phyloP scores from a whole-genome alignment of 148 eudicot species.

The Suaeda aralocaspica region DNA sequence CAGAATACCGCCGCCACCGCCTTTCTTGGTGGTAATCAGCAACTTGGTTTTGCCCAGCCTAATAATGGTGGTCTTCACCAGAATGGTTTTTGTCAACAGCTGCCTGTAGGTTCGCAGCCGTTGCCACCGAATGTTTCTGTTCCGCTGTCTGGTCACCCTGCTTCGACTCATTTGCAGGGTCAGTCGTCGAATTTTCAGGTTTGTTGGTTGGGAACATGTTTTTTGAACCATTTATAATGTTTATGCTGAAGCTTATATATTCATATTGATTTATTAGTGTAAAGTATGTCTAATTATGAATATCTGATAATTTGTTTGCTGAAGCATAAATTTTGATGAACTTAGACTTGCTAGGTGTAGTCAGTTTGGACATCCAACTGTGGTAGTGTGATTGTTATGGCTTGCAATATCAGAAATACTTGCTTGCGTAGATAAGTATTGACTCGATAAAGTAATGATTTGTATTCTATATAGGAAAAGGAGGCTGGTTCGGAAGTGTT shows the following conservation, averaged over 20 bases:
- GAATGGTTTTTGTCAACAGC: constrained; percentile 31
- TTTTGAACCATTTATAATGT: background rate
- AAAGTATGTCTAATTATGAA: background rate
- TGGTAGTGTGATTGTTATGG: too few relatives aligned
- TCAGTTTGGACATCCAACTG: too few relatives aligned
- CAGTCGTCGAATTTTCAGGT: constrained; percentile 49
- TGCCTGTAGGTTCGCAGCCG: constrained; percentile 29
- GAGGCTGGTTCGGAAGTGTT: background rate
- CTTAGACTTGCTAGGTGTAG: too few relatives aligned
- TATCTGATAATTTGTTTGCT: background rate
- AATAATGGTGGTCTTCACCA: constrained; percentile 43
- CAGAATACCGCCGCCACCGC: constrained; percentile 38
- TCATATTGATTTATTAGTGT: background rate
- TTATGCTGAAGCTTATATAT: background rate
- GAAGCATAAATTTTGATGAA: too few relatives aligned
- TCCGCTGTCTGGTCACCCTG: constrained; percentile 21
- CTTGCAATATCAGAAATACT: background rate
- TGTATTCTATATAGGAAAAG: background rate
- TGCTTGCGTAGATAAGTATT: background rate
- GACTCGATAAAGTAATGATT: background rate
- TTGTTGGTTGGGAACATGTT: constrained; percentile 4
- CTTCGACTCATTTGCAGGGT: constrained; percentile 25
- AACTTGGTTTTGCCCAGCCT: constrained; percentile 27
- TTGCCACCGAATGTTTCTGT: constrained; percentile 33
- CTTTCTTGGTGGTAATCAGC: constrained; percentile 39